A percentile compares a stretch with the other conserved stretches of the same genome.
phyloP scores from a whole-genome alignment of 495 filamentous ascomycete genomes.

The Aspergillus avenaceus region DNA sequence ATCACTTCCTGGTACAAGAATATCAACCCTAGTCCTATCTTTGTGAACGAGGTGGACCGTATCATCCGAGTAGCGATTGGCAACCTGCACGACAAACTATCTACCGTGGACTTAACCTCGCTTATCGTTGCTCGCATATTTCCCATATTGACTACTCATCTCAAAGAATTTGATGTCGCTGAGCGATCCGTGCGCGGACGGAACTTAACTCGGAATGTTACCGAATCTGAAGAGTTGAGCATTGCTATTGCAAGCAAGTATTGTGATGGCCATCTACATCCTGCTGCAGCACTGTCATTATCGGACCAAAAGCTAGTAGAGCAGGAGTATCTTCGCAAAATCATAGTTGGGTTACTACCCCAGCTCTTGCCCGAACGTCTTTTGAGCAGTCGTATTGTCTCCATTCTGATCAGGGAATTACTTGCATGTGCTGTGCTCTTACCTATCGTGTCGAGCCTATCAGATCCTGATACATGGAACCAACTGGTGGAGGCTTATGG shows the following conservation, averaged over 20 bases:
- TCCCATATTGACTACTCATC: slow-evolving; percentile 85
- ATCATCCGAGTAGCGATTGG: slow-evolving; percentile 70
- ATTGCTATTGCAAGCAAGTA: slow-evolving; percentile 92
- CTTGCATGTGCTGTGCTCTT: slow-evolving; percentile 52
- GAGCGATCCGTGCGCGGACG: slow-evolving; percentile 83
- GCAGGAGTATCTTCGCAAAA: slow-evolving; percentile 78
- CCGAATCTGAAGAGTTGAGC: slow-evolving; percentile 93
- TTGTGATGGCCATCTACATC: slow-evolving; percentile 81
- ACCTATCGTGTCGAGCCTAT: slow-evolving; percentile 33
- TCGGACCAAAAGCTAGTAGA: slow-evolving; percentile 78
- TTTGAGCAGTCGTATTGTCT: slow-evolving; percentile 73
- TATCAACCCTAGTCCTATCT: slow-evolving; percentile 77
- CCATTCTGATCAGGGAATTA: slow-evolving; percentile 78
- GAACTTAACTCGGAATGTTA: slow-evolving; percentile 82
- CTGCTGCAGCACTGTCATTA: slow-evolving; percentile 76
- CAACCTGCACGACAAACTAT: slow-evolving; percentile 63
- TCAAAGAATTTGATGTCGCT: slow-evolving; percentile 86
- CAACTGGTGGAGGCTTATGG: slow-evolving; percentile 89
- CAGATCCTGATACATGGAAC: slow-evolving; percentile 97
- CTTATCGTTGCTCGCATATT: slow-evolving; percentile 75
- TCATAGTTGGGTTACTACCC: slow-evolving; percentile 67
- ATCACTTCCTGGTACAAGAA: slow-evolving; percentile 81
- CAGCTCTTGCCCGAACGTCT: slow-evolving; percentile 68
- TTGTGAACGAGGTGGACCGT: slow-evolving; percentile 80
- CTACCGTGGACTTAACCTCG: slow-evolving; percentile 73